These are phyloP conservation scores for Cladosporium oxysporum DNA, from an alignment of 2,329 filamentous ascomycete genomes.

Conservation along the genomic window DNA sequence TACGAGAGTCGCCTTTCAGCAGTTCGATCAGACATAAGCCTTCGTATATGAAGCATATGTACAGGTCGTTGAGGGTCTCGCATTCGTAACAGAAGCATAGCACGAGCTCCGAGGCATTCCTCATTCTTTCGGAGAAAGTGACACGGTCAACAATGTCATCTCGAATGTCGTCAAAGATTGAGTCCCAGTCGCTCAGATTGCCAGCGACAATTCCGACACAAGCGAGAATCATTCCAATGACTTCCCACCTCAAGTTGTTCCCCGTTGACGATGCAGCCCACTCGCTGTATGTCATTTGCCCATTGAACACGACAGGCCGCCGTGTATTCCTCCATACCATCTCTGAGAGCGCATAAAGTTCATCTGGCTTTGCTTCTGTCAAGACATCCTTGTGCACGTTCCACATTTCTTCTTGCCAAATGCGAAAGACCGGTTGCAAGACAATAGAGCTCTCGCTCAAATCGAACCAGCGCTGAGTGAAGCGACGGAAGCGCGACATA, in stretches of 20 bases:
- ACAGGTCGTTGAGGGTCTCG: constrained; percentile 38
- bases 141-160: constrained; percentile 53
- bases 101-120: constrained; percentile 37
- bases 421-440: constrained; percentile 35
- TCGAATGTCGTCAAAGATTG: constrained; percentile 40
- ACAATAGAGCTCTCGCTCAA: constrained; percentile 38
- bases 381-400: constrained; percentile 34
- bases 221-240: constrained; percentile 44
- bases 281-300: constrained; percentile 41
- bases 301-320: constrained; percentile 39
- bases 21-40: constrained; percentile 36
- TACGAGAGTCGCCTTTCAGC: constrained; percentile 35
- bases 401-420: constrained; percentile 41
- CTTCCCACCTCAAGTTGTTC: constrained; percentile 46
- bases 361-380: constrained; percentile 33
- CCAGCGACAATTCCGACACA: constrained; percentile 41
- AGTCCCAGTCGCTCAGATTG: constrained; percentile 38
- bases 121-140: constrained; percentile 50
- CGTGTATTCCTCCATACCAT: constrained; percentile 47
- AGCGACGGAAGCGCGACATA: constrained; percentile 34
- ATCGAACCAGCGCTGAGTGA: constrained; percentile 36
- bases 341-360: constrained; percentile 42
- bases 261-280: constrained; percentile 44
- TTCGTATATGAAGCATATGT: constrained; percentile 38
- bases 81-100: constrained; percentile 40